Percentiles rank a stretch among this genome's conserved stretches.
Evolutionary conservation across 192 early-diverging fungal species (phyloP).

Genomic region (Rhizoclosmatium sp.): DNA sequence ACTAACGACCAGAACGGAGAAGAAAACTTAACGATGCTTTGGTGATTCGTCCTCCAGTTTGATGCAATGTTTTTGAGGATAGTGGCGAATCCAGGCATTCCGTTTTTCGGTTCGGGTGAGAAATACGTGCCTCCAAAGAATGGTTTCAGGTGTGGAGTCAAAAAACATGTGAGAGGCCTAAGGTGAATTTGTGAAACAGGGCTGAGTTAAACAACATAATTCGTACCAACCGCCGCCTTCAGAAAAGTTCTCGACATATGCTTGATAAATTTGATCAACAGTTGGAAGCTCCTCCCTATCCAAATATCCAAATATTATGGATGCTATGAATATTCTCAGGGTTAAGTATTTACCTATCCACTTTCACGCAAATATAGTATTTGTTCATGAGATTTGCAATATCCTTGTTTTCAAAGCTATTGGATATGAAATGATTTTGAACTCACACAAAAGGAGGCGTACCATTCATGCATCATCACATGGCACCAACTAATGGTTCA

Average conservation of each 20-base stretch:
- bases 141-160: conserved; percentile 60
- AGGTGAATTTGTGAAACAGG: no score
- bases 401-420: conserved; percentile 65
- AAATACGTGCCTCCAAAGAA: conserved; percentile 52
- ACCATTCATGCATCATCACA: conserved; percentile 74
- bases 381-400: conserved; percentile 68
- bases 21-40: not conserved
- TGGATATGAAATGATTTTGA: no score
- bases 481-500: no score
- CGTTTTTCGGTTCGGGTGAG: conserved; percentile 31
- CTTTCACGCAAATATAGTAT: conserved; percentile 68
- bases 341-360: conserved; percentile 45
- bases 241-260: conserved; percentile 62
- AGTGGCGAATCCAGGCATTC: conserved; percentile 31
- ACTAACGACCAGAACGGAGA: no score
- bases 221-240: conserved; percentile 72
- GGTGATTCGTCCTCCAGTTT: conserved; percentile 2
- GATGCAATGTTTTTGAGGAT: conserved; percentile 36
- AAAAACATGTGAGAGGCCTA: conserved; percentile 68
- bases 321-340: no score
- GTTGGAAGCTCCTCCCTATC: conserved; percentile 58
- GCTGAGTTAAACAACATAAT: no score
- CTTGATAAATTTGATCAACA: conserved; percentile 71
- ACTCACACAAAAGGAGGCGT: no score
- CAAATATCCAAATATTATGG: not conserved